A percentile compares a stretch with the other conserved stretches of the same genome.
Evolutionary conservation across 352 stramenopile genomes (phyloP).

Genomic region (Globisporangium solare): DNA sequence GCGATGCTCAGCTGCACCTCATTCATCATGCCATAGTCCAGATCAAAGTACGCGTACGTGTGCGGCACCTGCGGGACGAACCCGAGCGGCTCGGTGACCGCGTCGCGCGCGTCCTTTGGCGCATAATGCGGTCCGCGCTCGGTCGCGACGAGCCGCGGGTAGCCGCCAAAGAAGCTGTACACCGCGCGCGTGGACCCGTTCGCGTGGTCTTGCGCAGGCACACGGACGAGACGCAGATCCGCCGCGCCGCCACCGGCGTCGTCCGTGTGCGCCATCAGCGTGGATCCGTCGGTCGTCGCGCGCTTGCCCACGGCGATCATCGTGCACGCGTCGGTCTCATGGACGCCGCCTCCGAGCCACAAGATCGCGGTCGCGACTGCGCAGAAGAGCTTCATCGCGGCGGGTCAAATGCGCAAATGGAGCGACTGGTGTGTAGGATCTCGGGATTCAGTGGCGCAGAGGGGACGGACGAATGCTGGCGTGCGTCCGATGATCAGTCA

Average conservation of each 20-base stretch:
- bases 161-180: slow-evolving; percentile 71
- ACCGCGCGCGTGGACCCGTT: slow-evolving; percentile 38
- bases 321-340: slow-evolving; percentile 58
- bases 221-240: slow-evolving; percentile 88
- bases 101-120: slow-evolving; percentile 22
- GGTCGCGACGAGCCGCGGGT: slow-evolving; percentile 61
- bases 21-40: slow-evolving; percentile 95
- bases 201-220: slow-evolving; percentile 78
- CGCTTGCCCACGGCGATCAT: slow-evolving; percentile 80
- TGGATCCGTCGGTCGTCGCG: slow-evolving; percentile 77
- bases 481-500: too few relatives aligned
- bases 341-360: background rate
- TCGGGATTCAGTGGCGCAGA: too few relatives aligned
- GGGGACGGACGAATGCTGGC: too few relatives aligned
- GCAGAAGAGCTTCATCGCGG: background rate
- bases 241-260: slow-evolving; percentile 72
- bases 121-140: slow-evolving; percentile 73
- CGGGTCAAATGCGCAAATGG: background rate
- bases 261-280: slow-evolving; percentile 88
- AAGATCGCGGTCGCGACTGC: background rate
- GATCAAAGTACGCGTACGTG: slow-evolving; percentile 93
- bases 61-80: slow-evolving; percentile 88
- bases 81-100: slow-evolving; percentile 55
- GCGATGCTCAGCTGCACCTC: slow-evolving; percentile 92
- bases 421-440: too few relatives aligned